Base-by-base conservation (phyloP, 768 basidiomycete species). In the Astraeus odoratus region DNA sequence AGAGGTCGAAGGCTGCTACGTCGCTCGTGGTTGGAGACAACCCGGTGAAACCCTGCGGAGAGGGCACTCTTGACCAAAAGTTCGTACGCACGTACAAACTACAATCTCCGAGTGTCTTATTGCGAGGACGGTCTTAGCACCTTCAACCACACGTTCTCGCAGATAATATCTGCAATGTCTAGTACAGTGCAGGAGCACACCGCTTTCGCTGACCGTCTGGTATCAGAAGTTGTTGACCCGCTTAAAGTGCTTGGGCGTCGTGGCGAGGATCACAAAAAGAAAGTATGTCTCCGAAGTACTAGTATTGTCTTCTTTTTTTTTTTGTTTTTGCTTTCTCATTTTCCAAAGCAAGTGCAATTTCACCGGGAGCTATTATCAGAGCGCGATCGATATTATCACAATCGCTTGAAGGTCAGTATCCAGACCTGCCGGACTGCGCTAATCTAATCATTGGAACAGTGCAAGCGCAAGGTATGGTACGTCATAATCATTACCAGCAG, bases 341-440 rank as follows among this genome's bases (percentile, higher is more conserved):
- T 29, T 29, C 27, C 31, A 15, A 54, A 87, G 80, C 82, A 88
- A 72, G 68, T 75, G 44, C 71, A 71, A 51, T 84, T 80, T 62
- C 87, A 81, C 58, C 78, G 82, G 62, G 86, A 80, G 58, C 61
- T 87, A 18, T 59, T 90, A 0, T 63, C 75, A 3, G 86, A 90
- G 44, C 72, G 85, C 42, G 87, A 91, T 57, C 76, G 74, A 36
- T 63, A 72, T 35, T 86, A 83, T 52, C 61, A 64, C 29, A 85
- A 88, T 48, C 81, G 85, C 38, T 51, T 75, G 31, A 90, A 88
- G 75, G 88, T 86, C 43, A 44, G 66, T 47, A 26, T 42, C 46
- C 47, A 36, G 46, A 36, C 35, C 7, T 16, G 37, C 15, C 26
- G 27, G 30, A 44, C 39, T 44, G 23, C 33, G 33, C 6, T 38